These are phyloP conservation scores for Trichoderma oligosporum DNA, from an alignment of 2,329 filamentous ascomycete genomes.

Conservation along the genomic window DNA sequence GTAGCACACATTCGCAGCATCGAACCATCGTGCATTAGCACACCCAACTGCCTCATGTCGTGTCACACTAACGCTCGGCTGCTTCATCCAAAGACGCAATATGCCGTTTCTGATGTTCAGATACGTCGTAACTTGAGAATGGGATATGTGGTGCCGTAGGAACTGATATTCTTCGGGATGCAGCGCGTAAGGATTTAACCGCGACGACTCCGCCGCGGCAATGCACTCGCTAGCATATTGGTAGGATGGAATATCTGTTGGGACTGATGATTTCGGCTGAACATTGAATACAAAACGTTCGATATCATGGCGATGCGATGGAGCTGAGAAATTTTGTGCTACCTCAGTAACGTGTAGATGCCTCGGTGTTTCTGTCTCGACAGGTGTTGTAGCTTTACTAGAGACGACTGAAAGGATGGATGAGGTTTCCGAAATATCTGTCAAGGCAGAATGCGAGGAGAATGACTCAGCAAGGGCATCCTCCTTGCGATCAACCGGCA, in stretches of 20 bases:
- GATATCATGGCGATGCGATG: constrained; percentile 30
- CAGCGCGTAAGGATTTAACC: constrained; percentile 83
- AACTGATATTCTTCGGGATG: constrained; percentile 81
- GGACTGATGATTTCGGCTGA: constrained; percentile 78
- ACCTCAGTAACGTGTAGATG: constrained; percentile 25
- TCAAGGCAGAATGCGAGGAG: constrained; percentile 48
- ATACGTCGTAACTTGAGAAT: constrained; percentile 88
- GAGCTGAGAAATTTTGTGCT: constrained; percentile 22
- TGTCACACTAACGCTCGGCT: constrained; percentile 77
- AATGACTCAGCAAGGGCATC: constrained; percentile 39
- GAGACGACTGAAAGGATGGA: constrained; percentile 53
- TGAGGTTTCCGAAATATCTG: constrained; percentile 54
- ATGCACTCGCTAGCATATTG: constrained; percentile 93
- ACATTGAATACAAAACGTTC: constrained; percentile 52
- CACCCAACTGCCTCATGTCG: constrained; percentile 86
- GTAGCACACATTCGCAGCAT: constrained; percentile 81
- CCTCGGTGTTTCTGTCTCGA: constrained; percentile 39
- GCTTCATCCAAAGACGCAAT: constrained; percentile 81
- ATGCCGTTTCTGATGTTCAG: constrained; percentile 96
- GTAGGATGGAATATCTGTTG: constrained; percentile 63
- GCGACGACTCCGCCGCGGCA: constrained; percentile 80
- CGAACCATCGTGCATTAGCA: constrained; percentile 84
- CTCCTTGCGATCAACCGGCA: constrained; percentile 22
- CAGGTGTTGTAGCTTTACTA: constrained; percentile 61
- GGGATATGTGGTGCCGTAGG: constrained; percentile 76